Percentiles rank a stretch among this genome's conserved stretches.
These are phyloP conservation scores for Candida suzukii DNA, from an alignment of 805 yeast genomes.

Conservation along the genomic window DNA sequence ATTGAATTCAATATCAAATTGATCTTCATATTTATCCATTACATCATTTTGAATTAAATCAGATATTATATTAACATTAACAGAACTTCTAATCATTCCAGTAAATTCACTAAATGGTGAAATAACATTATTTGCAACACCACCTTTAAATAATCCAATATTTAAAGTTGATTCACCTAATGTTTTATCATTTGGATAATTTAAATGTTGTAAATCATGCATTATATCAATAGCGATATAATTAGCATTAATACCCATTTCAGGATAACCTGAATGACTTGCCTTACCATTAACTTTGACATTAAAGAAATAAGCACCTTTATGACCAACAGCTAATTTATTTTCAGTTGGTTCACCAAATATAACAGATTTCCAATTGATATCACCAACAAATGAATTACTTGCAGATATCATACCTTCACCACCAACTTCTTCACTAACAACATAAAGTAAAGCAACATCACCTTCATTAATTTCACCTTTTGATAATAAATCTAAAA, in stretches of 20 bases:
- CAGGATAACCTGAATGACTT: slow-evolving; percentile 66
- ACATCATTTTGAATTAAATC: slow-evolving; percentile 26
- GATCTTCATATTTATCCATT: slow-evolving; percentile 20
- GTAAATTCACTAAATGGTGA: slow-evolving; percentile 51
- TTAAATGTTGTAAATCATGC: slow-evolving; percentile 32
- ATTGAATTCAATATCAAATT: slow-evolving; percentile 16
- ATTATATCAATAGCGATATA: slow-evolving; percentile 46
- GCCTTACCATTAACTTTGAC: slow-evolving; percentile 48
- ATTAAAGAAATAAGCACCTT: slow-evolving; percentile 42
- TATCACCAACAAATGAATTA: slow-evolving; percentile 22
- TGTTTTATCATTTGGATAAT: slow-evolving; percentile 43
- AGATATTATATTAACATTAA: slow-evolving; percentile 31
- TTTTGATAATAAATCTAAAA: slow-evolving; percentile 35
- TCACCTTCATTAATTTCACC: slow-evolving; percentile 44
- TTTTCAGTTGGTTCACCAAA: slow-evolving; percentile 76
- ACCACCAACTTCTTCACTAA: slow-evolving; percentile 68
- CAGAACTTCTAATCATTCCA: slow-evolving; percentile 48
- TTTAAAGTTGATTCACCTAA: slow-evolving; percentile 60
- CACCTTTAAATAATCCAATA: slow-evolving; percentile 50
- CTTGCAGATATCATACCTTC: slow-evolving; percentile 49
- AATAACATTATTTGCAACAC: slow-evolving; percentile 61
- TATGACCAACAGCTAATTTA: slow-evolving; percentile 64
- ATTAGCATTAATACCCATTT: slow-evolving; percentile 58
- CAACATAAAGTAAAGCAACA: slow-evolving; percentile 51
- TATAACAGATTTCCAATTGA: slow-evolving; percentile 51